These are phyloP conservation scores for Camillea tinctor DNA, from an alignment of 2,329 filamentous ascomycete species.

Conservation along the genomic window DNA sequence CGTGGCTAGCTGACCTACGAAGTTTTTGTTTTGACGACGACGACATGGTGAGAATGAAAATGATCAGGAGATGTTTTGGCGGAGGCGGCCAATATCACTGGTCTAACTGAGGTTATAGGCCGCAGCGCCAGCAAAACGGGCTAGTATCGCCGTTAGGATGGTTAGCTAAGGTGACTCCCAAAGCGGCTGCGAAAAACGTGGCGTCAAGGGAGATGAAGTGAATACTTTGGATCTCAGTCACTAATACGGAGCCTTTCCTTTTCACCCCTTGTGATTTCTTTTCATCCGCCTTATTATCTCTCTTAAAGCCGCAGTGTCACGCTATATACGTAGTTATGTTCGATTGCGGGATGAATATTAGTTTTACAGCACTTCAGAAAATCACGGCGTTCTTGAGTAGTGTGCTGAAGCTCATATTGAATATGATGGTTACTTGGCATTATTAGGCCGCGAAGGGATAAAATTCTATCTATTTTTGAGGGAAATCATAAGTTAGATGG, in stretches of 20 bases:
- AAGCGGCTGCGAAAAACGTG: not conserved
- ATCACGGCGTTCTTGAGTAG: not conserved
- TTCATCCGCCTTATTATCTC: not conserved
- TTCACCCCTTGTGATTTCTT: not conserved
- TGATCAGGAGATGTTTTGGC: not conserved
- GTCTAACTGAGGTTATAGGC: not conserved
- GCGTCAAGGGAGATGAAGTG: not conserved
- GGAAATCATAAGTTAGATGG: too few species aligned
- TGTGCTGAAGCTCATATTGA: not conserved
- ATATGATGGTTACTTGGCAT: not conserved
- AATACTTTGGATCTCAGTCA: not conserved
- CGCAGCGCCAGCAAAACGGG: not conserved
- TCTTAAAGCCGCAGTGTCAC: not conserved
- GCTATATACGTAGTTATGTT: not conserved
- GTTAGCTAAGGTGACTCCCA: not conserved
- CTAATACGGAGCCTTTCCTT: not conserved
- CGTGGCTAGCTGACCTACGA: not conserved
- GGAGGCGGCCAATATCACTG: not conserved
- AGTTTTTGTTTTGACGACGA: not conserved
- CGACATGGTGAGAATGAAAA: not conserved
- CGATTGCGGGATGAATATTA: not conserved
- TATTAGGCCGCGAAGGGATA: too few species aligned
- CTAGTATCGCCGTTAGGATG: not conserved
- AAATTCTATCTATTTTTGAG: too few species aligned
- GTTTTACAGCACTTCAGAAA: not conserved